Evolutionary conservation across 768 basidiomycete genomes (phyloP).

Genomic region (Heimioporus sp.): DNA sequence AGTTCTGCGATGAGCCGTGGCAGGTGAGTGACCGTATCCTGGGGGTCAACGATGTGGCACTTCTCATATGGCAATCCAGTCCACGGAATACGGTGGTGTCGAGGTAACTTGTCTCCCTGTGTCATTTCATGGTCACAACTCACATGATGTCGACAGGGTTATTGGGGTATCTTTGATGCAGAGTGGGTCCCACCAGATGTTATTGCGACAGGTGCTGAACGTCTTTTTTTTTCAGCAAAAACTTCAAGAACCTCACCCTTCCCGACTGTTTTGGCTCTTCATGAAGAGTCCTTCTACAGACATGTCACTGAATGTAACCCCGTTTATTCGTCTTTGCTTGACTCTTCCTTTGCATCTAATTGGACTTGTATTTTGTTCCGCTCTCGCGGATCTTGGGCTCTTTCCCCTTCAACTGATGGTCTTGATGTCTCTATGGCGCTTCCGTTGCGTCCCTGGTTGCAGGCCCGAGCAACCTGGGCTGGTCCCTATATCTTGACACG

Average conservation of each 20-base stretch:
- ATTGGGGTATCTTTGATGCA: constrained; percentile 66
- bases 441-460: not conserved
- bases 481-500: not conserved
- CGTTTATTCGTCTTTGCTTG: not conserved
- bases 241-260: constrained; percentile 68
- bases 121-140: constrained; percentile 6
- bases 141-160: constrained; percentile 32
- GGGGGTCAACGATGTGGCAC: not conserved
- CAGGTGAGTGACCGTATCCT: constrained; percentile 46
- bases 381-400: constrained; percentile 2
- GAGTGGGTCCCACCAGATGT: constrained; percentile 38
- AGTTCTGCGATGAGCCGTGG: constrained; percentile 82
- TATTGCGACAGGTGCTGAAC: constrained; percentile 24
- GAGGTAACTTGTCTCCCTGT: constrained; percentile 39
- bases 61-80: constrained; percentile 35
- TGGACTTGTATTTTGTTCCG: constrained; percentile 19
- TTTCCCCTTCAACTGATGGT: not conserved
- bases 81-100: constrained; percentile 72
- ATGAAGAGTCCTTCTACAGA: not conserved
- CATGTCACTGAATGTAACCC: constrained; percentile 2
- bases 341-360: constrained; percentile 15
- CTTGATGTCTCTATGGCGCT: not conserved
- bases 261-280: constrained; percentile 45
- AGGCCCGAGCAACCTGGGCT: not conserved
- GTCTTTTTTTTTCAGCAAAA: constrained; percentile 44